Evolutionary conservation across 2,329 filamentous ascomycete genomes (phyloP).

Genomic region (Cercospora nicotianae): DNA sequence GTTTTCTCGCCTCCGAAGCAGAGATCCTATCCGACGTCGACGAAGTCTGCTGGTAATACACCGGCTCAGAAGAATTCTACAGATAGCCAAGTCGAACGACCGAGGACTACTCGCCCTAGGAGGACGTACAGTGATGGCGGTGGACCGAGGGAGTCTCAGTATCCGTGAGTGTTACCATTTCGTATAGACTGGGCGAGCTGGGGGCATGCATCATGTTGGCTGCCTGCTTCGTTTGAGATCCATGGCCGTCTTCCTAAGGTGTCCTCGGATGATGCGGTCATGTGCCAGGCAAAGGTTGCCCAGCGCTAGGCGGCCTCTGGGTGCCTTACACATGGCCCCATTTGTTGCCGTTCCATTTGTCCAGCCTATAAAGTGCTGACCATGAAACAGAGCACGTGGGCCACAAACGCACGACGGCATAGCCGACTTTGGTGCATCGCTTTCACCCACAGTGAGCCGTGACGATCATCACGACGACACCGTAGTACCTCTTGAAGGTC

Average conservation of each 20-base stretch:
- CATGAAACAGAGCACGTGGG: neutral
- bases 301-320: neutral
- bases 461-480: constrained; percentile 40
- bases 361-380: neutral
- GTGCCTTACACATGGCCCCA: neutral
- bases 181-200: neutral
- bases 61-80: constrained; percentile 21
- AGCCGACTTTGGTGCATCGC: constrained; percentile 16
- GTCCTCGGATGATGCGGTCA: neutral
- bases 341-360: neutral
- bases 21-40: constrained; percentile 15
- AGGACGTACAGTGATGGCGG: constrained; percentile 6
- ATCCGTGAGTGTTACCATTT: neutral
- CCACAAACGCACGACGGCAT: constrained; percentile 18
- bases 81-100: neutral
- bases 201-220: neutral
- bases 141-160: neutral
- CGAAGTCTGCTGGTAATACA: constrained; percentile 37
- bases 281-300: neutral
- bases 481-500: constrained; percentile 46
- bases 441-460: constrained; percentile 25
- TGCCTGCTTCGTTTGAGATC: neutral
- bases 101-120: neutral
- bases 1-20: constrained; percentile 32
- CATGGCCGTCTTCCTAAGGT: neutral